Evolutionary conservation across 305 asterid genomes (phyloP).

Genomic region (Fraxinus floribunda): DNA sequence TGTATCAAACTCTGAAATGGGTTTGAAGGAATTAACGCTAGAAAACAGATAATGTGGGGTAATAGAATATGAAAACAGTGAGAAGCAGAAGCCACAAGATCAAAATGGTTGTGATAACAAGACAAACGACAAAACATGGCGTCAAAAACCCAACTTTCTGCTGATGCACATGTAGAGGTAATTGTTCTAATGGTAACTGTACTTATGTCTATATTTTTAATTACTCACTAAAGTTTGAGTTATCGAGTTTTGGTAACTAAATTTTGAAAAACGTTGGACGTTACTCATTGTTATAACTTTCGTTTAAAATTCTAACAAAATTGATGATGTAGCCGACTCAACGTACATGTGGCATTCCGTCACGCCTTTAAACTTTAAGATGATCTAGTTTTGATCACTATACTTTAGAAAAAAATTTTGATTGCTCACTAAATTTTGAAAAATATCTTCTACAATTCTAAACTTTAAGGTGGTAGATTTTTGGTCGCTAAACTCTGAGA

Average conservation of each 20-base stretch:
- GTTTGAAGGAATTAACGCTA: constrained; percentile 9
- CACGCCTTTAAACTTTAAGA: not conserved
- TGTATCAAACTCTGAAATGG: not conserved
- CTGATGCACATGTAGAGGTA: not conserved
- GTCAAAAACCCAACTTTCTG: constrained; percentile 17
- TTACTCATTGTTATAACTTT: not conserved
- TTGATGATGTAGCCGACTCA: not conserved
- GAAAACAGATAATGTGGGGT: constrained; percentile 44
- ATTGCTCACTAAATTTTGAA: not conserved
- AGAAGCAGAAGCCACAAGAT: constrained; percentile 62
- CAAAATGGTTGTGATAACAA: constrained; percentile 49
- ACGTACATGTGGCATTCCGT: not conserved
- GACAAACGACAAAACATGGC: constrained; percentile 34
- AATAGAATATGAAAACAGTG: constrained; percentile 16
- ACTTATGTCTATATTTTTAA: not conserved
- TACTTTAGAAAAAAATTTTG: too few relatives aligned
- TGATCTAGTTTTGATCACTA: not conserved
- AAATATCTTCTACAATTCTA: not conserved
- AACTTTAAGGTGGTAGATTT: not conserved
- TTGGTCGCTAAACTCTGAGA: not conserved
- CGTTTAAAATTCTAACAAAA: not conserved
- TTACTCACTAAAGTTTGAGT: not conserved
- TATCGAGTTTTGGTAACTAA: not conserved
- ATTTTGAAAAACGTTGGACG: not conserved
- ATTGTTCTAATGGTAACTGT: not conserved